Evolutionary conservation across 768 basidiomycete species (phyloP).

Genomic region (Suillus bovinus): DNA sequence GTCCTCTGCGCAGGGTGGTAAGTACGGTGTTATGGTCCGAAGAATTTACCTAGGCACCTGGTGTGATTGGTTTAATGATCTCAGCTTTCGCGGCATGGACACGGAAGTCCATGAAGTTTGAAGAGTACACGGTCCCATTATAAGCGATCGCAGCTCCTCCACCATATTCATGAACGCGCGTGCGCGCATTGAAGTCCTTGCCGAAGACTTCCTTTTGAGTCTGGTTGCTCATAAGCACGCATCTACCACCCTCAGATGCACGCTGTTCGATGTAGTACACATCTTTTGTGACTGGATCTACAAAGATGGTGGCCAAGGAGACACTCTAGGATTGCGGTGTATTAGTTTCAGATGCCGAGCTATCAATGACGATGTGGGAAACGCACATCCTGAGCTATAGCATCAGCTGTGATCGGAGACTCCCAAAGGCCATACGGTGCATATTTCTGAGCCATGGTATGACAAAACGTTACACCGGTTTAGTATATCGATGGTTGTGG

Average conservation of each 20-base stretch:
- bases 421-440: constrained; percentile 67
- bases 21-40: neutral
- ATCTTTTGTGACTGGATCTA: constrained; percentile 47
- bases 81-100: constrained; percentile 45
- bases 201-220: constrained; percentile 51
- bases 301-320: constrained; percentile 43
- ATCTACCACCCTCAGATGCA: constrained; percentile 55
- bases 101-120: constrained; percentile 51
- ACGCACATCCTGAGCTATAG: constrained; percentile 47
- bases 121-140: constrained; percentile 56
- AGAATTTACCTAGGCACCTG: constrained; percentile 42
- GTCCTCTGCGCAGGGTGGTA: neutral
- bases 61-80: constrained; percentile 43
- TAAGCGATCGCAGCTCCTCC: constrained; percentile 60
- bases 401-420: constrained; percentile 54
- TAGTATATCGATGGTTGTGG: neutral
- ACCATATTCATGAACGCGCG: constrained; percentile 71
- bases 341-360: neutral
- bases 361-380: constrained; percentile 11
- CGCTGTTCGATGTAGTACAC: constrained; percentile 62
- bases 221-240: constrained; percentile 55
- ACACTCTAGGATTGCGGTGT: constrained; percentile 23
- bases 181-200: constrained; percentile 54
- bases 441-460: constrained; percentile 16
- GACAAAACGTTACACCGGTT: neutral